Evolutionary conservation across 257 asterid species (phyloP).

Genomic region (Ballota nigra): DNA sequence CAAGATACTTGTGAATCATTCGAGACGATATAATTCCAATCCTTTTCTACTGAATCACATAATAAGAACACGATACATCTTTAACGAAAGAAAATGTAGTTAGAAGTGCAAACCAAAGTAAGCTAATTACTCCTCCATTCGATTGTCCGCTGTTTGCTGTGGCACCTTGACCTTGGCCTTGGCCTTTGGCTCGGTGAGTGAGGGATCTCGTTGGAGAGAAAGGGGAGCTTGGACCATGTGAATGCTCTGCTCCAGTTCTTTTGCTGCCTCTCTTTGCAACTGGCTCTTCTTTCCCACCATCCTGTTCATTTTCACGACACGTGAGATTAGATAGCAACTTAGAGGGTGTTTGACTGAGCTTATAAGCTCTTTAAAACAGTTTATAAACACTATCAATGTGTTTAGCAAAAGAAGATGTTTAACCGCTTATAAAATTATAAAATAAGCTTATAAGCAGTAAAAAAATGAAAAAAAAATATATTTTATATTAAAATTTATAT

Average conservation of each 20-base stretch:
- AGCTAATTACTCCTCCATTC: conserved; percentile 42
- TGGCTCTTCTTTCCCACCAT: conserved; percentile 56
- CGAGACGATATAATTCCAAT: neutral
- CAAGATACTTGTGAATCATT: neutral
- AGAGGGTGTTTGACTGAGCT: too few relatives aligned
- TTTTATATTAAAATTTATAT: too few relatives aligned
- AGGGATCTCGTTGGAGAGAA: conserved; percentile 38
- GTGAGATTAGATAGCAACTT: too few relatives aligned
- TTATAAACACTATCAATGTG: too few relatives aligned
- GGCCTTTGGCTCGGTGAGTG: conserved; percentile 46
- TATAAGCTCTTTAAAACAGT: too few relatives aligned
- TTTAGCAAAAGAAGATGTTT: too few relatives aligned
- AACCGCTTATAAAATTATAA: too few relatives aligned
- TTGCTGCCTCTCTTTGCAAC: conserved; percentile 38
- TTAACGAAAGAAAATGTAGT: neutral
- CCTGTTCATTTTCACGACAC: conserved; percentile 40
- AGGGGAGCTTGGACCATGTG: conserved; percentile 61
- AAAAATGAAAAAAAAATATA: too few relatives aligned
- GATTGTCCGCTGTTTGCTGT: conserved; percentile 21
- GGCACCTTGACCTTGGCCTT: conserved; percentile 43
- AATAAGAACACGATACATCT: neutral
- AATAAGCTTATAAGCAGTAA: too few relatives aligned
- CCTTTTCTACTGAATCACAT: neutral
- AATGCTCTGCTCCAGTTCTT: conserved; percentile 57
- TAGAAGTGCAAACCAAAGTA: neutral